Conservation (phyloP, 768 basidiomycete genomes). For the Trametes gibbosa region DNA sequence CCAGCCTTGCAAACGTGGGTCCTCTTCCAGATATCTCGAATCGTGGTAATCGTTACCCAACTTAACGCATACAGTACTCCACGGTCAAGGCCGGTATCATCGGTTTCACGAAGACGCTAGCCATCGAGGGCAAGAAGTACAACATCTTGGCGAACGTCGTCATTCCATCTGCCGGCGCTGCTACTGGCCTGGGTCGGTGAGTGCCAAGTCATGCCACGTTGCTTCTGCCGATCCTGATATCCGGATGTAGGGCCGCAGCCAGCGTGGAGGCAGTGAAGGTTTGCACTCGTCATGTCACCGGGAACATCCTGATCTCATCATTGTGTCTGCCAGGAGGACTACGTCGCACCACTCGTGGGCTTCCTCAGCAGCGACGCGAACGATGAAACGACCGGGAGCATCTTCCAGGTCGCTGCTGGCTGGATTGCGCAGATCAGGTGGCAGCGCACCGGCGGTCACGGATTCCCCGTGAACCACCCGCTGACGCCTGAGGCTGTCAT, state of each 20-base stretch:
- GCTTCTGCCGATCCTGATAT: not conserved
- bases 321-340: conserved; percentile 65
- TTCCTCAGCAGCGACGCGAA: conserved; percentile 86
- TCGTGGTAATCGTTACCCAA: not conserved
- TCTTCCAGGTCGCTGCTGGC: conserved; percentile 89
- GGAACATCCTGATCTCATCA: not conserved
- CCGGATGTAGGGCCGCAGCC: conserved; percentile 27
- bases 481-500: conserved; percentile 80
- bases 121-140: conserved; percentile 89
- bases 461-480: conserved; percentile 77
- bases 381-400: conserved; percentile 60
- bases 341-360: conserved; percentile 88
- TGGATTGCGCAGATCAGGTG: conserved; percentile 93
- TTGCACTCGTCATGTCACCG: not conserved
- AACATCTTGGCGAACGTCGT: conserved; percentile 87
- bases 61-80: conserved; percentile 71
- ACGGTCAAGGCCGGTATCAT: conserved; percentile 92
- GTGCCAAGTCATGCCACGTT: not conserved
- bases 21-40: too few relatives aligned
- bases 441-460: conserved; percentile 85
- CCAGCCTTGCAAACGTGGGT: conserved; percentile 86
- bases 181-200: conserved; percentile 38
- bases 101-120: conserved; percentile 86
- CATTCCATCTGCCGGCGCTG: conserved; percentile 72
- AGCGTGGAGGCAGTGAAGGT: conserved; percentile 91